A percentile compares a stretch with the other conserved stretches of the same genome.
Evolutionary conservation across 1,139 yeast species (phyloP).

Genomic region (Candida sp.): DNA sequence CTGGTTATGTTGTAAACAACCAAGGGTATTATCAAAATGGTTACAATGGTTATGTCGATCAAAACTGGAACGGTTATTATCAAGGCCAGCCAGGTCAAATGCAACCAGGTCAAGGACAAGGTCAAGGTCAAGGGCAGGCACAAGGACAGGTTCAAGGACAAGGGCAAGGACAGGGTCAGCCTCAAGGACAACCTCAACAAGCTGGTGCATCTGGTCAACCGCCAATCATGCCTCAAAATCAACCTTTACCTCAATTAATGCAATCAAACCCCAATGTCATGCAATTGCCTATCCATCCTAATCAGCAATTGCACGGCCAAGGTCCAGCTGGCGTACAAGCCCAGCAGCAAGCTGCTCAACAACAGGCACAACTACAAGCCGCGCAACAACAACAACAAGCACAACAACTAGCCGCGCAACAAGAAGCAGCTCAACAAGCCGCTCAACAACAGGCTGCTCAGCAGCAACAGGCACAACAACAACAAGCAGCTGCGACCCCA

Average conservation of each 20-base stretch:
- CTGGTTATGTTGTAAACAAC: slow-evolving; percentile 16
- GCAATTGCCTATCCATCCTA: slow-evolving; percentile 2
- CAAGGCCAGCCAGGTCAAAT: background rate
- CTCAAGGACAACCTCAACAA: slow-evolving; percentile 6
- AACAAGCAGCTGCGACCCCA: background rate
- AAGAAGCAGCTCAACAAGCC: slow-evolving; percentile 5
- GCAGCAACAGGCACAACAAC: slow-evolving; percentile 8
- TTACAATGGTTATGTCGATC: slow-evolving; percentile 2
- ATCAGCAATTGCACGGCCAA: slow-evolving; percentile 4
- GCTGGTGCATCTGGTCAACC: slow-evolving; percentile 1
- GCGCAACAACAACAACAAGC: slow-evolving; percentile 5
- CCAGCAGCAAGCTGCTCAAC: slow-evolving; percentile 4
- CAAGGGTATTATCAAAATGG: slow-evolving; percentile 4
- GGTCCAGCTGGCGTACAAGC: background rate
- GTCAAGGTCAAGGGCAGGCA: slow-evolving; percentile 5
- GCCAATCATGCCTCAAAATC: background rate
- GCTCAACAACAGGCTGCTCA: slow-evolving; percentile 6
- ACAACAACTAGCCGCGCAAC: slow-evolving; percentile 4
- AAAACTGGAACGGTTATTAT: slow-evolving; percentile 3
- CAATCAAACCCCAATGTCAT: slow-evolving; percentile 4
- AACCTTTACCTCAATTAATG: slow-evolving; percentile 5
- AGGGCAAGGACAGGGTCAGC: slow-evolving; percentile 2
- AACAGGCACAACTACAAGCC: slow-evolving; percentile 5
- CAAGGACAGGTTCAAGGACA: slow-evolving; percentile 3
- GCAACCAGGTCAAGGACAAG: slow-evolving; percentile 4